Evolutionary conservation across 2,329 filamentous ascomycete genomes (phyloP).

Genomic region (Ramichloridium luteum): DNA sequence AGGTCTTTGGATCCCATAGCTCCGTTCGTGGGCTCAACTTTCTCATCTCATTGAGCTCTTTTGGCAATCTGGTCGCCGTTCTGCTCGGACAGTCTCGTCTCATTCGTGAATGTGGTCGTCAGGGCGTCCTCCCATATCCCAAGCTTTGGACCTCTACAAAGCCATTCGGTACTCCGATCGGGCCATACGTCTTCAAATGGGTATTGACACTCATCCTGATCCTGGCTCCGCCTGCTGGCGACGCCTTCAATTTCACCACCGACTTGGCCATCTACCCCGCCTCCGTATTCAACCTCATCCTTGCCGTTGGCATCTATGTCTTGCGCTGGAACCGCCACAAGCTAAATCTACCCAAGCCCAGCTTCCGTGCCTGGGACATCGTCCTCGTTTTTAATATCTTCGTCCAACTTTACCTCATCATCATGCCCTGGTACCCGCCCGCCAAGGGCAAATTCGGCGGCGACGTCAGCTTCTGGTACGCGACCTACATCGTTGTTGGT

Average conservation of each 20-base stretch:
- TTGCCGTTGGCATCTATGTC: constrained; percentile 46
- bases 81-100: constrained; percentile 44
- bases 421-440: constrained; percentile 63
- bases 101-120: constrained; percentile 49
- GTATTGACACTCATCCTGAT: constrained; percentile 48
- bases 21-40: constrained; percentile 45
- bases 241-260: constrained; percentile 49
- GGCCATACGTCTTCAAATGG: constrained; percentile 44
- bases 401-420: constrained; percentile 48
- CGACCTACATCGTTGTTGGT: constrained; percentile 53
- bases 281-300: constrained; percentile 44
- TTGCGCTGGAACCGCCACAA: constrained; percentile 44
- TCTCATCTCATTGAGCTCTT: constrained; percentile 44
- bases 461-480: constrained; percentile 63
- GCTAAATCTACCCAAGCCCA: constrained; percentile 35
- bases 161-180: constrained; percentile 51
- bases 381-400: constrained; percentile 48
- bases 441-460: constrained; percentile 46
- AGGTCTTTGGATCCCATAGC: constrained; percentile 40
- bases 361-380: constrained; percentile 49
- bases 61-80: constrained; percentile 47
- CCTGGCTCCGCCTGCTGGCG: constrained; percentile 46
- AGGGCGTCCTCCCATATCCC: constrained; percentile 50
- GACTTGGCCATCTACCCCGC: constrained; percentile 45
- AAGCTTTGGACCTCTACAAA: constrained; percentile 50